Evolutionary conservation across 2,329 filamentous ascomycete genomes (phyloP).

Genomic region (Verticillium tricorpus): DNA sequence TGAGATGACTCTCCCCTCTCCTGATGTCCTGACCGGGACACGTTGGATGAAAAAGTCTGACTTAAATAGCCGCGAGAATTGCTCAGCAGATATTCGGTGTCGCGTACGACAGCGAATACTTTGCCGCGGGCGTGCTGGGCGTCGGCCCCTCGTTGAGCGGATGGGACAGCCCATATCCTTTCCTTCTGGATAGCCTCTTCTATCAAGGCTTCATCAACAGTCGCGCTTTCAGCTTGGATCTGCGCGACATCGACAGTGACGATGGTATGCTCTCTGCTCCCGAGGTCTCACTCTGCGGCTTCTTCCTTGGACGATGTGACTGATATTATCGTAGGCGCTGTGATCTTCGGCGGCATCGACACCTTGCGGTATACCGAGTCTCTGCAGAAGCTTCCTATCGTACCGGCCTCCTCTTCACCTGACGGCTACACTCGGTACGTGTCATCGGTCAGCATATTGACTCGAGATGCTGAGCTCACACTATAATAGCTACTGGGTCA

Average conservation of each 20-base stretch:
- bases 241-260: neutral
- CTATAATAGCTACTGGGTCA: conserved; percentile 5
- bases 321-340: neutral
- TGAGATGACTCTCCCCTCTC: conserved; percentile 15
- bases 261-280: neutral
- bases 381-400: neutral
- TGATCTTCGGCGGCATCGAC: conserved; percentile 1
- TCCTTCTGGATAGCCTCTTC: conserved; percentile 28
- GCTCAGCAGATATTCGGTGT: conserved; percentile 29
- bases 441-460: too few species aligned
- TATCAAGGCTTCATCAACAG: conserved; percentile 30
- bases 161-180: conserved; percentile 28
- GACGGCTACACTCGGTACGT: conserved; percentile 23
- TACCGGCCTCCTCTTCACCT: conserved; percentile 15
- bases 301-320: neutral
- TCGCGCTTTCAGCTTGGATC: conserved; percentile 20
- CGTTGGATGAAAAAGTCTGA: conserved; percentile 2
- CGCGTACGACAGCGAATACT: conserved; percentile 24
- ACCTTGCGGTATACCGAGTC: neutral
- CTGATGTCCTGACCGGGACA: too few species aligned
- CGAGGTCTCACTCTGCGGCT: neutral
- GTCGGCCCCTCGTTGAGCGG: conserved; percentile 26
- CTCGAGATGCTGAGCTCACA: neutral
- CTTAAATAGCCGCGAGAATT: conserved; percentile 20
- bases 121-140: conserved; percentile 28